Conservation (phyloP, 805 yeast species). For the Candida arabinofermentans region DNA sequence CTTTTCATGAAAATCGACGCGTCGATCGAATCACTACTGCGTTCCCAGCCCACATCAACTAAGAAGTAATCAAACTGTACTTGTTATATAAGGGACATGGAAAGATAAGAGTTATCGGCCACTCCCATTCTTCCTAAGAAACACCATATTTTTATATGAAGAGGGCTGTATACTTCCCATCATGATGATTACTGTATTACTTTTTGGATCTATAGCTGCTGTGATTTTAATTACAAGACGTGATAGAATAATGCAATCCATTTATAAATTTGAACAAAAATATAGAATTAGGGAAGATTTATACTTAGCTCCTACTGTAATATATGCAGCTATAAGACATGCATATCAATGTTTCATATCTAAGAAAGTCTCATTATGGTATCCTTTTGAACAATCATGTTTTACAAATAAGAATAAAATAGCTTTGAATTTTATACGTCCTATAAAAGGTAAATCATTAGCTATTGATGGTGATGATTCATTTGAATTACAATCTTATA, state of each 20-base stretch:
- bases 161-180: no score
- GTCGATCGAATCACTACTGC: no score
- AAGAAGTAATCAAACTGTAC: no score
- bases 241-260: not conserved
- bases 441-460: conserved; percentile 33
- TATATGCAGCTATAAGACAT: conserved; percentile 39
- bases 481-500: conserved; percentile 57
- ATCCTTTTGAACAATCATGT: conserved; percentile 58
- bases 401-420: conserved; percentile 41
- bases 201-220: not conserved
- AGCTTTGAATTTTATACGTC: conserved; percentile 65
- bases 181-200: not conserved
- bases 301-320: conserved; percentile 41
- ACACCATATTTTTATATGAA: no score
- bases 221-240: not conserved
- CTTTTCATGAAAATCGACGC: no score
- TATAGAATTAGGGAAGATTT: conserved; percentile 49
- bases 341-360: conserved; percentile 30
- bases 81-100: no score
- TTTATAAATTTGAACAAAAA: conserved; percentile 36
- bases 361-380: conserved; percentile 62
- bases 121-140: no score
- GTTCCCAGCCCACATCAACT: no score
- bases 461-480: conserved; percentile 45
- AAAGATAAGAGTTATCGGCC: no score